phyloP scores from a whole-genome alignment of 768 basidiomycete genomes.

The Russula sp. region DNA sequence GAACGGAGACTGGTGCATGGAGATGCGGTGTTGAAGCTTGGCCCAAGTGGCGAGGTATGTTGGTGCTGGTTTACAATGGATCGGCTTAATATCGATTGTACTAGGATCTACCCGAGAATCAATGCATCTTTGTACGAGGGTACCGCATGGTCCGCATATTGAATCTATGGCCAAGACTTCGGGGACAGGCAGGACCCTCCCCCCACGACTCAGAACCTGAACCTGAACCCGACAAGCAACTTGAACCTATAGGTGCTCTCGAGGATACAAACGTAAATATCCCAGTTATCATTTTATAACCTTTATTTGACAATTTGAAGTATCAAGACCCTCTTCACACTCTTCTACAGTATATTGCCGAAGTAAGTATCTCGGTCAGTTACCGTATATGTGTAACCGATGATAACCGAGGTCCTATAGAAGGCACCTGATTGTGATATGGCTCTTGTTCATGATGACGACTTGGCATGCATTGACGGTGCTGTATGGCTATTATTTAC shows the following conservation, averaged over 20 bases:
- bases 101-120: neutral
- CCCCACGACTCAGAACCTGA: neutral
- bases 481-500: neutral
- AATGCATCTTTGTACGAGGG: neutral
- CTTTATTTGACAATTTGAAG: neutral
- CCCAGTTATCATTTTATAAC: neutral
- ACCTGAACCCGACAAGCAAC: neutral
- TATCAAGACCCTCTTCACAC: neutral
- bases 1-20: neutral
- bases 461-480: neutral
- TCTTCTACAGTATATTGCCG: neutral
- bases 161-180: neutral
- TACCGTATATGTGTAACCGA: neutral
- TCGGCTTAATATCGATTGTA: too few relatives aligned
- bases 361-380: neutral
- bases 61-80: neutral
- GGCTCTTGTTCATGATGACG: neutral
- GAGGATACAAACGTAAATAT: neutral
- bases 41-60: neutral
- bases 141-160: neutral
- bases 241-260: neutral
- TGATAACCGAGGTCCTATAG: neutral
- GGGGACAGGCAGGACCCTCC: neutral
- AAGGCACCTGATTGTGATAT: neutral
- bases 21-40: neutral